Evolutionary conservation across 2,329 filamentous ascomycete species (phyloP).

Genomic region (Diaporthe batatas): DNA sequence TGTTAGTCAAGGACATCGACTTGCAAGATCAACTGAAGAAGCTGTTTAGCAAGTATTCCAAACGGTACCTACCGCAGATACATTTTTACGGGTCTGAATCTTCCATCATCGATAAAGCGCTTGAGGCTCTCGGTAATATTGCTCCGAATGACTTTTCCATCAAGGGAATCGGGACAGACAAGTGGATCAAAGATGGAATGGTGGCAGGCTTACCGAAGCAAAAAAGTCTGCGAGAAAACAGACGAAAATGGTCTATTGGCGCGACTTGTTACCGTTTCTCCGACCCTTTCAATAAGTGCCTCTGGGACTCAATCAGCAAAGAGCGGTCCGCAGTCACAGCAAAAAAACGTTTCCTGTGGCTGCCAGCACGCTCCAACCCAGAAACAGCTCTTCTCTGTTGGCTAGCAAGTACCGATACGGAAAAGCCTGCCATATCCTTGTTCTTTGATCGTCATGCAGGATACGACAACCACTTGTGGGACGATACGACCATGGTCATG

Average conservation of each 20-base stretch:
- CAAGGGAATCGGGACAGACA: too few species aligned
- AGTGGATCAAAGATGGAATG: background rate
- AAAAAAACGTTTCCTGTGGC: background rate
- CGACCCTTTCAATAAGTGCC: background rate
- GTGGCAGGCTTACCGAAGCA: background rate
- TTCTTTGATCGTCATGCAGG: background rate
- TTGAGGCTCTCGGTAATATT: too few species aligned
- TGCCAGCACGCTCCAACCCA: background rate
- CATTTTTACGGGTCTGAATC: too few species aligned
- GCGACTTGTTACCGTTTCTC: too few species aligned
- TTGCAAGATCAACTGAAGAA: background rate
- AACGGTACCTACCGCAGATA: too few species aligned
- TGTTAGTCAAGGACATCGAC: background rate
- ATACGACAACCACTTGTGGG: background rate
- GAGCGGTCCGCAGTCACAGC: too few species aligned
- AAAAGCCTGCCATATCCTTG: background rate
- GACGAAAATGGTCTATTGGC: too few species aligned
- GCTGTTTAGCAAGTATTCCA: background rate
- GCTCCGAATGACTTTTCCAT: too few species aligned
- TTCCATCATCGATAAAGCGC: too few species aligned
- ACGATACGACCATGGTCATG: background rate
- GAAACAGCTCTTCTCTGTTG: background rate
- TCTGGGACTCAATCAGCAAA: background rate
- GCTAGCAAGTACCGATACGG: background rate
- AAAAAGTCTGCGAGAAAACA: background rate